Base-by-base conservation (phyloP, 2,329 filamentous ascomycete species). In the Ceratocystis albifundus region DNA sequence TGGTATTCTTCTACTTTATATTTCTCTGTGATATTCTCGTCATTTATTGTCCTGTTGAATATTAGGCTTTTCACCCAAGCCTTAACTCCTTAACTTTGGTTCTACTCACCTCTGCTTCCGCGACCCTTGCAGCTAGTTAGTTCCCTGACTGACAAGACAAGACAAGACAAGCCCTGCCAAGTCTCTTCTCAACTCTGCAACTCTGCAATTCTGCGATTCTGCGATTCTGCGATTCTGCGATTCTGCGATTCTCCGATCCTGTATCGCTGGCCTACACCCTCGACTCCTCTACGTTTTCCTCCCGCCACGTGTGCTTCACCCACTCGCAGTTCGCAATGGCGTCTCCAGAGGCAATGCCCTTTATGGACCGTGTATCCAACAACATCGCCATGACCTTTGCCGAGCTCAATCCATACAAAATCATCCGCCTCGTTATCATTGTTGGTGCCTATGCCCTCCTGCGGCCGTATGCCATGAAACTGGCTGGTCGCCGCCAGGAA, bases 391-490 rank as follows among this genome's bases (percentile, higher is more conserved):
- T 76, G 41, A 77, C 80, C 28, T 78, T 86, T 69, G 74, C 75
- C 69, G 76, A 75, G 69, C 80, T 86, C 78, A 77, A 79, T 1
- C 71, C 74, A 10, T 76, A 83, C 70, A 77, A 80, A 53, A 85
- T 81, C 79, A 80, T 94, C 71, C 88, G 89, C 61, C 80, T 94
- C 67, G 76, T 90, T 70, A 80, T 85, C 70, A 82, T 90, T 69
- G 82, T 90, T 22, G 84, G 89, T 71, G 86, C 83, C 66, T 95
- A 93, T 77, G 73, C 86, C 69, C 81, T 94, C 64, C 72, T 90
- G 28, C 85, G 90, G 0, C 89, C 89, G 0, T 90, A 90, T 74
- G 75, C 92, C 64, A 80, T 92, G 72, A 87, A 87, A 72, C 75
- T 84, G 46, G 85, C 84, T 71, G 83, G 80, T 68, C 84, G 82